phyloP scores from a whole-genome alignment of 768 basidiomycete genomes.

The Mycena albidolilacea region DNA sequence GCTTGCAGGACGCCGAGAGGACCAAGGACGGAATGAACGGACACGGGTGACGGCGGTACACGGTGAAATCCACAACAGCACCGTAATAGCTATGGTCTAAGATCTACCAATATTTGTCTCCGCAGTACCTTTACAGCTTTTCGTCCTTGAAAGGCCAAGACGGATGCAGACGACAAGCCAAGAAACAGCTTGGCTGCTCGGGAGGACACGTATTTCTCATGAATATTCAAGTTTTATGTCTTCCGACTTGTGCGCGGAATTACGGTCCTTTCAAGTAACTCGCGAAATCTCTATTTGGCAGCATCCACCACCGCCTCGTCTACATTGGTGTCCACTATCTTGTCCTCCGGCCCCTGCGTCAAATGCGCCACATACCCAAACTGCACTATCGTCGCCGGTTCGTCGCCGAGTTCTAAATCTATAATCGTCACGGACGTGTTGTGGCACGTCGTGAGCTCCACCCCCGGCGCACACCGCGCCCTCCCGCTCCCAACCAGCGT shows the following conservation, averaged over 20 bases:
- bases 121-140: background rate
- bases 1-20: too few relatives aligned
- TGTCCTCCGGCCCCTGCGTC: conserved; percentile 42
- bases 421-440: conserved; percentile 75
- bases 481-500: conserved; percentile 60
- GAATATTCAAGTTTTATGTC: too few relatives aligned
- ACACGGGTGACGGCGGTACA: too few relatives aligned
- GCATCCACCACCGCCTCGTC: conserved; percentile 57
- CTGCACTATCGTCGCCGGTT: conserved; percentile 60
- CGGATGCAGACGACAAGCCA: background rate
- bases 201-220: too few relatives aligned
- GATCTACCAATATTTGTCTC: background rate
- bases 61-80: too few relatives aligned
- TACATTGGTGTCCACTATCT: conserved; percentile 62
- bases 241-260: too few relatives aligned
- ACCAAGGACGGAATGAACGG: too few relatives aligned
- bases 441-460: conserved; percentile 54
- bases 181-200: too few relatives aligned
- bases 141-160: background rate
- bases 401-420: conserved; percentile 59
- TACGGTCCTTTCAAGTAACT: too few relatives aligned
- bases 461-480: conserved; percentile 53
- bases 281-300: background rate
- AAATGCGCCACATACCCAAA: conserved; percentile 75
- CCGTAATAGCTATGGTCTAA: too few relatives aligned